phyloP scores from a whole-genome alignment of 768 basidiomycete species.

The Pisolithus orientalis region DNA sequence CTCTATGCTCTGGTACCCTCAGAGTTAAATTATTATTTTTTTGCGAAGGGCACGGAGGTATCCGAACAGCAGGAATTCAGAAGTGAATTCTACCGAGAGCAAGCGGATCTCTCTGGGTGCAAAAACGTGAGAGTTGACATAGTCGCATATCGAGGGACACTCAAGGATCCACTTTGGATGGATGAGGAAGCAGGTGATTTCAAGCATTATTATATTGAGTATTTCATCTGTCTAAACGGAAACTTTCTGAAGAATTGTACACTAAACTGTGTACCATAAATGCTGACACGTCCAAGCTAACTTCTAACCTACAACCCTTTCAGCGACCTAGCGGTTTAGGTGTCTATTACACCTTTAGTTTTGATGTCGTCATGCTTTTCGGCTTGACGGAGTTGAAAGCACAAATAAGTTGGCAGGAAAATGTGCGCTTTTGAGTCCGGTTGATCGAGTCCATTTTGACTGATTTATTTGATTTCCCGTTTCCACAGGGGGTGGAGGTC shows the following conservation, averaged over 20 bases:
- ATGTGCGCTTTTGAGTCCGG: constrained; percentile 12
- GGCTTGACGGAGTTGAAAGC: constrained; percentile 37
- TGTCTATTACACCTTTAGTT: constrained; percentile 19
- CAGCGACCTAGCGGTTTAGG: not conserved
- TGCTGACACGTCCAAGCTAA: constrained; percentile 3
- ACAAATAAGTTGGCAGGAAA: constrained; percentile 34
- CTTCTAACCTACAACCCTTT: not conserved
- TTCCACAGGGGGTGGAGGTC: too few relatives aligned
- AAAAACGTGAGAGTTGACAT: not conserved
- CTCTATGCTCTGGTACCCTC: fast-evolving
- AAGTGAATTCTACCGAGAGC: not conserved
- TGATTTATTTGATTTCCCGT: not conserved
- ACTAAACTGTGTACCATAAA: not conserved
- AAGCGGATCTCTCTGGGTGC: not conserved
- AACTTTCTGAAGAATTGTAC: constrained; percentile 3
- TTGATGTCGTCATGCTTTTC: constrained; percentile 29
- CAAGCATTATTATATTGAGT: not conserved
- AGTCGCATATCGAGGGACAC: constrained; percentile 4
- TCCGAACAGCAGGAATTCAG: constrained; percentile 6
- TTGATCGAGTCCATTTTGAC: not conserved
- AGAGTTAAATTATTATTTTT: not conserved
- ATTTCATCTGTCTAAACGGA: not conserved
- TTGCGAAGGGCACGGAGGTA: constrained; percentile 15
- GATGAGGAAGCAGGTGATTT: constrained; percentile 2
- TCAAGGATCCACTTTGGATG: constrained; percentile 2